Base-by-base conservation (phyloP, 2,329 filamentous ascomycete genomes). In the Boeremia lycopersici region DNA sequence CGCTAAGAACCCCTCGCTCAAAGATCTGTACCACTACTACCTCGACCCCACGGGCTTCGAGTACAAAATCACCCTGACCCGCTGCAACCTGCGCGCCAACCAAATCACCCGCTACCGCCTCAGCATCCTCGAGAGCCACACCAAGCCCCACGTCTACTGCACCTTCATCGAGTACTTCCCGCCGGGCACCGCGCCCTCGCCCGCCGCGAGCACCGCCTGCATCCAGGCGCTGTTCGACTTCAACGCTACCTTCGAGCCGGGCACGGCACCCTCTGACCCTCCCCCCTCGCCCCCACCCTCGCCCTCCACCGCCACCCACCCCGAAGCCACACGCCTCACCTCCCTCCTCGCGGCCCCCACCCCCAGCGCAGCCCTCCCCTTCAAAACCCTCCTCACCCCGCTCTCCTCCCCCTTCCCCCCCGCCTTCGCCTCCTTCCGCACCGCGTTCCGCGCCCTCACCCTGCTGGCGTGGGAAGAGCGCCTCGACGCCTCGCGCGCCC, bases 61-160 rank as follows among this genome's bases (percentile, higher is more conserved):
- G 4, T 91, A 91, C 74, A 80, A 86, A 48, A 75, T 90, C 53
- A 79, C 80, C 0, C 75, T 95, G 12, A 80, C 81, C 2, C 83
- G 88, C 28, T 69, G 67, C 68, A 83, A 74, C 72, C 79, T 68
- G 34, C 72, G 57, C 4, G 76, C 77, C 10, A 82, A 82, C 34
- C 67, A 74, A 0, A 83, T 83, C 38, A 84, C 91, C 65, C 84
- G 82, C 30, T 87, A 74, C 53, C 59, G 62, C 6, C 48, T 75
- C 29, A 70, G 65, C 2, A 48, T 76, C 12, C 67, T 72, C 48
- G 71, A 75, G 48, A 70, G 64, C 33, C 64, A 75, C 49, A 62
- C 63, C 2, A 62, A 61, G 11, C 70, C 71, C 17, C 62, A 72
- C 29, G 56, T 61, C 0, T 75, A 76, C 47, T 70, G 65, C 54